Evolutionary conservation across 2,329 filamentous ascomycete species (phyloP).

Genomic region (Mollisiaceae sp.): DNA sequence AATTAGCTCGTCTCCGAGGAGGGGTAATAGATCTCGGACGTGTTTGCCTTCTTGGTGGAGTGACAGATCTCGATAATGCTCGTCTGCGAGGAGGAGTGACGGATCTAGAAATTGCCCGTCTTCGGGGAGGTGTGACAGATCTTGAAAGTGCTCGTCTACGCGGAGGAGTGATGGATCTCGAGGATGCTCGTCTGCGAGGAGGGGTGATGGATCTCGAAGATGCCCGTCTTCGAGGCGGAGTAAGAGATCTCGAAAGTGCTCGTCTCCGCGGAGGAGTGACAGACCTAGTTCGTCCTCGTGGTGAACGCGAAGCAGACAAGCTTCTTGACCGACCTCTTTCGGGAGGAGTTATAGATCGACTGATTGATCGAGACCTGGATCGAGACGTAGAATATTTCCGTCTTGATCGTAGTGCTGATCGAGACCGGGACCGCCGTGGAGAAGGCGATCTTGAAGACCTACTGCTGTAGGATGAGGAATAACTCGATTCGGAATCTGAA

Average conservation of each 20-base stretch:
- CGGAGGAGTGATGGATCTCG: slow-evolving; percentile 23
- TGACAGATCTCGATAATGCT: slow-evolving; percentile 28
- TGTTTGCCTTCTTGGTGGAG: slow-evolving; percentile 24
- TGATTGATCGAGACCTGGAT: slow-evolving; percentile 20
- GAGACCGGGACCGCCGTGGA: slow-evolving; percentile 33
- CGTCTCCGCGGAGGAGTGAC: slow-evolving; percentile 1
- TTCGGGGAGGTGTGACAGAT: slow-evolving; percentile 11
- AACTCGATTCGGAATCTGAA: slow-evolving; percentile 76
- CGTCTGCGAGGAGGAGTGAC: slow-evolving; percentile 31
- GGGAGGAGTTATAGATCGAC: slow-evolving; percentile 29
- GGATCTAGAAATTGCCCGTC: slow-evolving; percentile 23
- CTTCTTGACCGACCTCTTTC: slow-evolving; percentile 15
- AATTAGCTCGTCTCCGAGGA: slow-evolving; percentile 16
- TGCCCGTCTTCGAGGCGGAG: slow-evolving; percentile 16
- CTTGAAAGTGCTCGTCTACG: slow-evolving; percentile 5
- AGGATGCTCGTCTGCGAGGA: background rate
- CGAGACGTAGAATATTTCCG: slow-evolving; percentile 23
- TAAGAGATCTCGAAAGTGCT: slow-evolving; percentile 20
- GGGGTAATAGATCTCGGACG: background rate
- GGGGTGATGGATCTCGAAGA: slow-evolving; percentile 13
- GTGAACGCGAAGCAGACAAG: background rate
- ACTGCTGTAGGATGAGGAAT: slow-evolving; percentile 66
- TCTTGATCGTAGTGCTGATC: slow-evolving; percentile 24
- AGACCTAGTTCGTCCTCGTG: slow-evolving; percentile 6
- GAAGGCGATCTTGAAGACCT: slow-evolving; percentile 47